Evolutionary conservation across 257 asterid species (phyloP).

Genomic region (Petrea volubilis): DNA sequence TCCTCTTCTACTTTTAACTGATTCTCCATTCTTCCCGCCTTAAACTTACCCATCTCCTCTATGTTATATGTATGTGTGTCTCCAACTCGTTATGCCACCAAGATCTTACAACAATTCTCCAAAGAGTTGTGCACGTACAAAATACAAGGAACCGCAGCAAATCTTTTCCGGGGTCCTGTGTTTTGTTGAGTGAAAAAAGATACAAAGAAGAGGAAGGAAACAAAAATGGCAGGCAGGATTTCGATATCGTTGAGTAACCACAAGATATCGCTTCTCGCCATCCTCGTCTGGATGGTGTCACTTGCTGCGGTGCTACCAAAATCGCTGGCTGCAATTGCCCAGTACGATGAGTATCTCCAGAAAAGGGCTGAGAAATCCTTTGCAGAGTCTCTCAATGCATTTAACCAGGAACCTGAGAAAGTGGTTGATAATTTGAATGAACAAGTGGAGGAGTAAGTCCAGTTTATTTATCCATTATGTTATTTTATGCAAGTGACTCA

Average conservation of each 20-base stretch:
- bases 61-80: too few relatives aligned
- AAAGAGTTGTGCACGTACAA: too few relatives aligned
- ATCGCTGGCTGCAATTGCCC: constrained; percentile 41
- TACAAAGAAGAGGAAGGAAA: background rate
- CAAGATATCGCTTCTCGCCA: constrained; percentile 13
- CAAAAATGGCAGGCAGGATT: background rate
- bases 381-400: constrained; percentile 48
- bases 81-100: too few relatives aligned
- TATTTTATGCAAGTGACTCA: too few relatives aligned
- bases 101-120: too few relatives aligned
- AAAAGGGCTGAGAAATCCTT: constrained; percentile 47
- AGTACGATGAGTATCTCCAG: constrained; percentile 50
- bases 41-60: too few relatives aligned
- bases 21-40: too few relatives aligned
- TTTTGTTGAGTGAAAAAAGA: background rate
- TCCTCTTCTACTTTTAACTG: too few relatives aligned
- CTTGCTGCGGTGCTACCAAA: constrained; percentile 25
- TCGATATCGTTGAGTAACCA: constrained; percentile 20
- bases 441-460: constrained; percentile 65
- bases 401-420: constrained; percentile 55
- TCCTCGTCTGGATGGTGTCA: constrained; percentile 22
- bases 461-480: too few relatives aligned
- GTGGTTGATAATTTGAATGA: constrained; percentile 43
- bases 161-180: constrained; percentile 34
- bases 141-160: constrained; percentile 30